Evolutionary conservation across 805 yeast genomes (phyloP), one percentile per base, ranked within the genome.

Genomic region (Ogataea corticis): DNA sequence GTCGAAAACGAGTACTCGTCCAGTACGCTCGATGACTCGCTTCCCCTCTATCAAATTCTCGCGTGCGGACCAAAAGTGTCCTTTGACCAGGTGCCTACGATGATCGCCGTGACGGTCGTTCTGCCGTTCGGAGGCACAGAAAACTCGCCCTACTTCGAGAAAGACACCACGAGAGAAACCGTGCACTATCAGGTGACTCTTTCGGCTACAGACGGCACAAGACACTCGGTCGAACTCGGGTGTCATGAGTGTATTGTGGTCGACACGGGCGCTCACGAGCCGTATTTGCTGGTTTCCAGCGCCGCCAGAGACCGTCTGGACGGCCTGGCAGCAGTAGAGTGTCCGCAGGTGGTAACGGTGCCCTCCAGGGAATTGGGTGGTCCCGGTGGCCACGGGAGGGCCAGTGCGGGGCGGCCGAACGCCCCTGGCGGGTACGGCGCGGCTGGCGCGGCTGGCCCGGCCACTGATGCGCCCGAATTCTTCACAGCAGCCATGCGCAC

Each of bases 211-310:
- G 55, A 43, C 7, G 57, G 55, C 3, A 39, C 44, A 3, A 31
- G 39, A 14, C 45, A 39, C 7, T 32, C 34, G 14, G 65, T 57
- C 11, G 45, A 46, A 2, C 58, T 73, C 42, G 63, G 63, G 36
- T 58, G 72, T 0, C 70, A 72, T 18, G 76, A 74, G 38, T 72
- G 77, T 51, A 71, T 73, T 11, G 48, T 73, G 5, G 60, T 62
- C 12, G 77, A 72, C 21, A 63, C 66, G 31, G 51, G 59, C 11
- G 56, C 51, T 12, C 47, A 45, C 46, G 60, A 56, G 12, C 75
- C 77, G 4, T 74, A 73, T 42, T 32, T 73, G 2, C 54, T 73
- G 33, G 33, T 74, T 3, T 72, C 63, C 44, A 63, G 66, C n/a
- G 48, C 70, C 2, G 79, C 70, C 0, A 48, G 57, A 11, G 59